phyloP scores from a whole-genome alignment of 495 filamentous ascomycete species.

The Rusavskia elegans region DNA sequence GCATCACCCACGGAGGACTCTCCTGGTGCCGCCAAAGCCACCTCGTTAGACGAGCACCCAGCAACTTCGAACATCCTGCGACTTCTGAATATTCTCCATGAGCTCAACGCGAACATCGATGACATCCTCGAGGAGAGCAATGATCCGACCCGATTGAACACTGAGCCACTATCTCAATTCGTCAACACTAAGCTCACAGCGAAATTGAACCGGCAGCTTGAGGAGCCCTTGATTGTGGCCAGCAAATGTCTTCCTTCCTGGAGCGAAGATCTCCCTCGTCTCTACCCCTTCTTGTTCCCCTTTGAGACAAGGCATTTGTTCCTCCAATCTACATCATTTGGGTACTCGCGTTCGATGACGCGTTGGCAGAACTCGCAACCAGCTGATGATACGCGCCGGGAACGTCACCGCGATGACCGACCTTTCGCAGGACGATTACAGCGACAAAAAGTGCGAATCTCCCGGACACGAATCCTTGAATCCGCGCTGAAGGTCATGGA shows the following conservation, averaged over 20 bases:
- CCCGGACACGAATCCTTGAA: conserved; percentile 79
- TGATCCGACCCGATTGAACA: conserved; percentile 48
- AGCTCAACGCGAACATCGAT: conserved; percentile 86
- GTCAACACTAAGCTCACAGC: conserved; percentile 98
- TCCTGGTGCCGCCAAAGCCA: conserved; percentile 41
- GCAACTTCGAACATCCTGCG: conserved; percentile 77
- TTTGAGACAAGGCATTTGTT: conserved; percentile 97
- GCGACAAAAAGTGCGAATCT: conserved; percentile 94
- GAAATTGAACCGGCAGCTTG: conserved; percentile 94
- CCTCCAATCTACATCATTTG: conserved; percentile 94
- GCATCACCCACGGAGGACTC: conserved; percentile 29
- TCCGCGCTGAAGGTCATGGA: conserved; percentile 99
- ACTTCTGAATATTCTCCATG: conserved; percentile 79
- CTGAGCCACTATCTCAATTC: conserved; percentile 87
- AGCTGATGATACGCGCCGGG: conserved; percentile 59
- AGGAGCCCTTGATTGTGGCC: conserved; percentile 96
- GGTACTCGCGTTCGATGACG: conserved; percentile 93
- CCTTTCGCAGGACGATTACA: conserved; percentile 88
- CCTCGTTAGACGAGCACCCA: conserved; percentile 71
- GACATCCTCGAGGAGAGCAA: conserved; percentile 89
- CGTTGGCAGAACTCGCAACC: conserved; percentile 89
- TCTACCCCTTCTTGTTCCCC: conserved; percentile 97
- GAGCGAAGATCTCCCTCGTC: conserved; percentile 91
- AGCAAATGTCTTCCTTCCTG: conserved; percentile 92
- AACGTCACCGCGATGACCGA: conserved; percentile 73